A percentile compares a stretch with the other conserved stretches of the same genome.
Evolutionary conservation across 495 filamentous ascomycete genomes (phyloP).

Genomic region (Penicillium atrosanguineum): DNA sequence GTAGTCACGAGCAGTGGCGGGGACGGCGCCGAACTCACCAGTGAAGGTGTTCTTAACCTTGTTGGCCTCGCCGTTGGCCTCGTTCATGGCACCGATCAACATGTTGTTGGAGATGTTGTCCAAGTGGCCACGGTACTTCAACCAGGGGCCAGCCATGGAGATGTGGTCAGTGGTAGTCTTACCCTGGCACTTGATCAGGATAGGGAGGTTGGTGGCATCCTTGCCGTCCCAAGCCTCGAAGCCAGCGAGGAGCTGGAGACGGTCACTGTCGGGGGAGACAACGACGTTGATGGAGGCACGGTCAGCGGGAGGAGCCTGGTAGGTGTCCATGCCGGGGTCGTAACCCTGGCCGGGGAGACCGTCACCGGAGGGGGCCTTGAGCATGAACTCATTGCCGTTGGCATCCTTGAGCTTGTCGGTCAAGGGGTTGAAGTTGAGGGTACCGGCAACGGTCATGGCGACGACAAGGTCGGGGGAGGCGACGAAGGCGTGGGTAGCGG

Average conservation of each 20-base stretch:
- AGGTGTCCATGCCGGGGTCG: slow-evolving; percentile 92
- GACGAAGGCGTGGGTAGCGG: slow-evolving; percentile 97
- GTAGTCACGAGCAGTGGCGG: slow-evolving; percentile 95
- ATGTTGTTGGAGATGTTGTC: slow-evolving; percentile 99
- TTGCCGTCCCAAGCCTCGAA: slow-evolving; percentile 94
- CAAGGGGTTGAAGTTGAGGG: slow-evolving; percentile 94
- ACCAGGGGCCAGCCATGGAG: slow-evolving; percentile 96
- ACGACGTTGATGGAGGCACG: slow-evolving; percentile 69
- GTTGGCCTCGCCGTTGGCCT: slow-evolving; percentile 95
- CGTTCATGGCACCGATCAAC: slow-evolving; percentile 97
- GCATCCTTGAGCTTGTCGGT: slow-evolving; percentile 93
- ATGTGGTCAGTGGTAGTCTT: slow-evolving; percentile 99
- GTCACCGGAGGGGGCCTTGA: slow-evolving; percentile 74
- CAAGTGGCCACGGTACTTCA: slow-evolving; percentile 99
- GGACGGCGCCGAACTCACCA: slow-evolving; percentile 81
- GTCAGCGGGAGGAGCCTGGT: slow-evolving; percentile 90
- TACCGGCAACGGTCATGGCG: slow-evolving; percentile 85
- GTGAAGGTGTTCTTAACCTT: slow-evolving; percentile 92
- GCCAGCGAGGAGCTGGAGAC: slow-evolving; percentile 85
- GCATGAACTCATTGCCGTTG: slow-evolving; percentile 94
- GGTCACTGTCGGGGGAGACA: slow-evolving; percentile 87
- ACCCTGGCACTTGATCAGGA: slow-evolving; percentile 95
- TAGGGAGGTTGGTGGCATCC: slow-evolving; percentile 82
- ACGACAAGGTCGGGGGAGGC: slow-evolving; percentile 97
- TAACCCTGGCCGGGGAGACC: slow-evolving; percentile 81